phyloP scores from a whole-genome alignment of 345 rosid species.

The Brassica carinata region DNA sequence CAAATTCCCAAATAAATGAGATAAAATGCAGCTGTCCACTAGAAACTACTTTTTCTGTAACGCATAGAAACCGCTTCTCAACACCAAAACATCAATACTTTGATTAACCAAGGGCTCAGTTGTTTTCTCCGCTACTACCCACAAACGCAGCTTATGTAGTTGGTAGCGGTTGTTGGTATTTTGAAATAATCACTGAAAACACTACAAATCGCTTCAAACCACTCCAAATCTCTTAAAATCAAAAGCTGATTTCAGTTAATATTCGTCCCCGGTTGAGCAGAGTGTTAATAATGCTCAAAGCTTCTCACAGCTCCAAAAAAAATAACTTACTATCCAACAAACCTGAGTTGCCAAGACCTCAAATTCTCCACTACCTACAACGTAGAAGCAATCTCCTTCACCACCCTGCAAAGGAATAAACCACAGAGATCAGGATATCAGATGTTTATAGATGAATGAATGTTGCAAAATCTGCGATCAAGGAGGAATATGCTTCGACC shows the following conservation, averaged over 20 bases:
- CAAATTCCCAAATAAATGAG: background rate
- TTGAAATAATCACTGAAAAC: too few relatives aligned
- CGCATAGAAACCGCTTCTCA: too few relatives aligned
- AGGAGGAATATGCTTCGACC: slow-evolving; percentile 46
- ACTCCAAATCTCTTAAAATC: too few relatives aligned
- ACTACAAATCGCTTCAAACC: too few relatives aligned
- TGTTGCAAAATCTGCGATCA: slow-evolving; percentile 13
- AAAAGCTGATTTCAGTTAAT: background rate
- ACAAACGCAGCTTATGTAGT: too few relatives aligned
- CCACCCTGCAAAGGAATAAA: slow-evolving; percentile 75
- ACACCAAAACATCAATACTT: too few relatives aligned
- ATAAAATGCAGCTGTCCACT: too few relatives aligned
- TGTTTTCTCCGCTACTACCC: too few relatives aligned
- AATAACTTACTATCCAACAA: slow-evolving; percentile 30
- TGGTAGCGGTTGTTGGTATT: too few relatives aligned
- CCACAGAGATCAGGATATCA: slow-evolving; percentile 5
- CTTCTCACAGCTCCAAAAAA: slow-evolving; percentile 6
- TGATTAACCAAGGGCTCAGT: too few relatives aligned
- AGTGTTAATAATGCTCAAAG: slow-evolving; percentile 22
- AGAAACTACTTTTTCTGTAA: too few relatives aligned
- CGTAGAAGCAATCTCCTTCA: slow-evolving; percentile 98
- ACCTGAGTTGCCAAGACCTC: slow-evolving; percentile 99
- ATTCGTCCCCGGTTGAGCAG: slow-evolving; percentile 31
- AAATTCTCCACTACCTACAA: slow-evolving; percentile 95
- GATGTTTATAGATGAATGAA: background rate